Conservation (phyloP, 2,329 filamentous ascomycete genomes). For the Phaeoacremonium minimum region DNA sequence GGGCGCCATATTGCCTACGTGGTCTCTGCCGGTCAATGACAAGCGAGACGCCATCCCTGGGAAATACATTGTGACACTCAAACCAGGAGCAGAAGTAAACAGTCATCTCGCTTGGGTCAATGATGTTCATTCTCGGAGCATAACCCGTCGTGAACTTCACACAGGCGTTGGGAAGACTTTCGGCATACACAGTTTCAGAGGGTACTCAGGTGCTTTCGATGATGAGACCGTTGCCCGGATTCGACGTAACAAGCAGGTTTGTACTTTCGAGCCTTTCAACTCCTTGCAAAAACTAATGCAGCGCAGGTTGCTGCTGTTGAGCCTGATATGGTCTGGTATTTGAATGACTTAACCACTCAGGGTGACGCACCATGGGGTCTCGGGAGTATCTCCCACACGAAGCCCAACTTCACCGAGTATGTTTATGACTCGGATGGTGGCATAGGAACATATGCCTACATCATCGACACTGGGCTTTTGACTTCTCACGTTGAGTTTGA, state of each 20-base stretch:
- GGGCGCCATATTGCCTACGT: not conserved
- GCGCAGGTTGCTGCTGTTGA: conserved; percentile 7
- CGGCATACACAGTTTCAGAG: conserved; percentile 3
- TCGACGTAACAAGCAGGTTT: not conserved
- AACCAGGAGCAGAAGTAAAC: not conserved
- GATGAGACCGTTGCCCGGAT: conserved; percentile 1
- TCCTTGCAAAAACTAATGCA: not conserved
- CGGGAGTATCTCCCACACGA: conserved; percentile 17
- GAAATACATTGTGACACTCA: conserved; percentile 5
- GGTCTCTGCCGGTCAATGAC: conserved; percentile 1
- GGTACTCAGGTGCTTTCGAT: conserved; percentile 3
- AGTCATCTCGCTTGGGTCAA: conserved; percentile 4
- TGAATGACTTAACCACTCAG: conserved; percentile 7
- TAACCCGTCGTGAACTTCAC: not conserved
- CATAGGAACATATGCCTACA: conserved; percentile 27
- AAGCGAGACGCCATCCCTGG: conserved; percentile 3
- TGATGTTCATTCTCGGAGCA: conserved; percentile 4
- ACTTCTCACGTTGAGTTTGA: conserved; percentile 25
- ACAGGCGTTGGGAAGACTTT: conserved; percentile 1
- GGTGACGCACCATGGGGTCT: conserved; percentile 16
- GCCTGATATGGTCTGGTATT: conserved; percentile 4
- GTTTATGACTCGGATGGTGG: conserved; percentile 17
- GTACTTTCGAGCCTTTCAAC: not conserved
- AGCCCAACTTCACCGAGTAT: conserved; percentile 10
- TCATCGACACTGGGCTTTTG: conserved; percentile 39